These are phyloP conservation scores for Brassica cretica DNA, from an alignment of 345 rosid species.

Conservation along the genomic window DNA sequence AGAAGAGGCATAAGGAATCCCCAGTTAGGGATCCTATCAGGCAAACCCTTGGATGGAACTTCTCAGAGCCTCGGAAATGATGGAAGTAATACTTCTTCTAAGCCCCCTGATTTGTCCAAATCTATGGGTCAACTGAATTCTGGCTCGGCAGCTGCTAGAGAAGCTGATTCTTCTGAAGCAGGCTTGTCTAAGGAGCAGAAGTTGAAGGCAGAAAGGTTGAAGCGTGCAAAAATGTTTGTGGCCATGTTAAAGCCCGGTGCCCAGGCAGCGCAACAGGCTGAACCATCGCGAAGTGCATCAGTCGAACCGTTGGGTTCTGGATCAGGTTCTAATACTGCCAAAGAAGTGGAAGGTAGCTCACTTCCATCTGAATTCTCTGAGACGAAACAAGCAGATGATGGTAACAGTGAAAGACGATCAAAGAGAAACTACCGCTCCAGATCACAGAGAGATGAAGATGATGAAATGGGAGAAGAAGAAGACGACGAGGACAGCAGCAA, in stretches of 20 bases:
- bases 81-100: conserved; percentile 44
- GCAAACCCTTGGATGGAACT: conserved; percentile 39
- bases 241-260: conserved; percentile 69
- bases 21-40: conserved; percentile 52
- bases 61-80: conserved; percentile 47
- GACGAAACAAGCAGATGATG: conserved; percentile 51
- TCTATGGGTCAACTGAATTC: conserved; percentile 42
- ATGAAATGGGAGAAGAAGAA: conserved; percentile 41
- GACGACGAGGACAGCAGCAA: conserved; percentile 46
- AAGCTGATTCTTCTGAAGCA: conserved; percentile 74
- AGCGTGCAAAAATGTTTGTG: conserved; percentile 91
- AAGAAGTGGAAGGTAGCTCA: conserved; percentile 58
- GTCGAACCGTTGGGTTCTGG: conserved; percentile 51
- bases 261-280: conserved; percentile 55
- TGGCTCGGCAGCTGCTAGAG: conserved; percentile 55
- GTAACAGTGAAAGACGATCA: conserved; percentile 54
- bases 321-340: conserved; percentile 42
- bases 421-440: conserved; percentile 76
- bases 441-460: conserved; percentile 47
- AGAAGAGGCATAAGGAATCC: conserved; percentile 84
- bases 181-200: conserved; percentile 70
- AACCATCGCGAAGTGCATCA: conserved; percentile 50
- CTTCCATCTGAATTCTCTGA: conserved; percentile 41
- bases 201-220: conserved; percentile 89
- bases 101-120: conserved; percentile 34